Percentiles rank a stretch among this genome's conserved stretches.
phyloP scores from a whole-genome alignment of 1,284 basidiomycete genomes.

The Uromyces viciae-fabae region DNA sequence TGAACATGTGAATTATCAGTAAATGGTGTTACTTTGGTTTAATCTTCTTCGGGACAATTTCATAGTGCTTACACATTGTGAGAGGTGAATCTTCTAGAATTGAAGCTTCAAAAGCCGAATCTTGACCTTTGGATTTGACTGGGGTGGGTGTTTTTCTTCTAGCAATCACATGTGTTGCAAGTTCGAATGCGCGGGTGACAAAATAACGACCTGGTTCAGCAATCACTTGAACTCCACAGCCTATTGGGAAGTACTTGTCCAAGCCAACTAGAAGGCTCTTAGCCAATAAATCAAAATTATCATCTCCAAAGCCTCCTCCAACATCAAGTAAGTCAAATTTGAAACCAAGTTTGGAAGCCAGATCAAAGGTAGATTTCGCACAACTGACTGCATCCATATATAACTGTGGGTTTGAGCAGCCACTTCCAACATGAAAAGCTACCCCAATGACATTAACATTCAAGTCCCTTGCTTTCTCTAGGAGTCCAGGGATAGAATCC shows the following conservation, averaged over 20 bases:
- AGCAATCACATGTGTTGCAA: conserved; percentile 92
- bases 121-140: not conserved
- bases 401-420: conserved; percentile 85
- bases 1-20: not conserved
- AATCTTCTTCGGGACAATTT: too few species aligned
- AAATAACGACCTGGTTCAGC: conserved; percentile 96
- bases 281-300: conserved; percentile 78
- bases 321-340: conserved; percentile 75
- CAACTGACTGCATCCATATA: conserved; percentile 86
- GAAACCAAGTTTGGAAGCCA: conserved; percentile 78
- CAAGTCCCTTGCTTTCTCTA: conserved; percentile 74
- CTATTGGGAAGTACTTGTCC: conserved; percentile 76
- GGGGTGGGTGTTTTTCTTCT: conserved; percentile 58
- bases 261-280: conserved; percentile 69
- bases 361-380: conserved; percentile 78
- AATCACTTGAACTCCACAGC: conserved; percentile 73
- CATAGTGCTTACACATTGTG: conserved; percentile 65
- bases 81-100: conserved; percentile 56
- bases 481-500: conserved; percentile 71
- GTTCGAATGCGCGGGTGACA: conserved; percentile 84
- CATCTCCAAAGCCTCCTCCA: conserved; percentile 92
- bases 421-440: conserved; percentile 96
- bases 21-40: too few species aligned
- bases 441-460: conserved; percentile 85
- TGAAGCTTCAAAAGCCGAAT: not conserved